Percentiles rank a stretch among this genome's conserved stretches.
These are phyloP conservation scores for Pisolithus albus DNA, from an alignment of 768 basidiomycete species.

Conservation along the genomic window DNA sequence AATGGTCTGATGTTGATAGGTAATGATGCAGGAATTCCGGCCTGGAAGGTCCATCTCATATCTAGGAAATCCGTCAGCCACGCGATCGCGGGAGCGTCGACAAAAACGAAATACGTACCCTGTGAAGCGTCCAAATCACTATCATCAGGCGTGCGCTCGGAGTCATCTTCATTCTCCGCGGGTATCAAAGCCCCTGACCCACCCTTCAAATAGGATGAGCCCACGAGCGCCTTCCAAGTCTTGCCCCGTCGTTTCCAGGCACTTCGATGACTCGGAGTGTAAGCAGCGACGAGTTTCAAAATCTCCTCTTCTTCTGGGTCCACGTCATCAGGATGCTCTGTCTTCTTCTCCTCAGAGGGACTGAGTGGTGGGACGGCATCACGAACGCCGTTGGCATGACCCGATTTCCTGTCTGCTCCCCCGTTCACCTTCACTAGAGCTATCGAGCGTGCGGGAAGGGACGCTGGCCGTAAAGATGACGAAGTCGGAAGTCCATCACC, in stretches of 20 bases:
- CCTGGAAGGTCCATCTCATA: constrained; percentile 15
- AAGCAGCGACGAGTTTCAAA: constrained; percentile 57
- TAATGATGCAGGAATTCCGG: constrained; percentile 47
- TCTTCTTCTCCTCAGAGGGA: constrained; percentile 1
- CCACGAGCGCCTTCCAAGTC: constrained; percentile 58
- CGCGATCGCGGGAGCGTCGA: neutral
- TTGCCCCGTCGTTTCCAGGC: constrained; percentile 59
- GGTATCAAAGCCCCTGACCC: constrained; percentile 27
- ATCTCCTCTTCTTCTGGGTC: constrained; percentile 48
- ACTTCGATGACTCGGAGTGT: constrained; percentile 64
- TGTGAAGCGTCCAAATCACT: constrained; percentile 20
- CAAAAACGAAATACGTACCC: constrained; percentile 15
- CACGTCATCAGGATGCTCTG: constrained; percentile 19
- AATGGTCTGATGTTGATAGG: constrained; percentile 52
- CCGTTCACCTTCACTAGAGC: constrained; percentile 29
- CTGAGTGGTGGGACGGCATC: neutral
- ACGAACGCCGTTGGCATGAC: neutral
- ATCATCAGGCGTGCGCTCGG: constrained; percentile 11
- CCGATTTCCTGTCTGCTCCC: neutral
- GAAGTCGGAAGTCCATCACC: constrained; percentile 46
- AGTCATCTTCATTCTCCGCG: constrained; percentile 30
- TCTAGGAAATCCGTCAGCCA: constrained; percentile 15
- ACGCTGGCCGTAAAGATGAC: constrained; percentile 54
- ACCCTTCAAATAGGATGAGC: constrained; percentile 23
- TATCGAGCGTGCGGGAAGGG: constrained; percentile 62